Evolutionary conservation across 768 basidiomycete genomes (phyloP), one percentile per base, ranked within the genome.

Genomic region (Infundibulicybe gibba): DNA sequence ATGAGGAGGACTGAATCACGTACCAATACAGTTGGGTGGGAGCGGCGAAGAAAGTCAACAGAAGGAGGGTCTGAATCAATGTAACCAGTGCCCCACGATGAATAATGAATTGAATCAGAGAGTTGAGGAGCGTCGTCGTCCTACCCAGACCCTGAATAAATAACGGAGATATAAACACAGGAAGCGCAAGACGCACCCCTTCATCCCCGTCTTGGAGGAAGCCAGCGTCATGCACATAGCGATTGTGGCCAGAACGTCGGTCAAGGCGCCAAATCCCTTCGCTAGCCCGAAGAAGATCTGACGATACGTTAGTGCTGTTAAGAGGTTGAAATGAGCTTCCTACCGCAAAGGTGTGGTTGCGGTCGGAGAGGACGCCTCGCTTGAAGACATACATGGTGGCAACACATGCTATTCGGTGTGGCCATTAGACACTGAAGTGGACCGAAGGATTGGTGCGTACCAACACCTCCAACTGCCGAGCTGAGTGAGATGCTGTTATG

Each of bases 81-180:
- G 74, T 74, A 3, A 76, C 73, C 20, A 75, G 64, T 10, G 63
- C 60, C 12, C 74, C 74, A 25, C 75, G 69, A 30, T 74, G 64
- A 16, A 76, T 60, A 38, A 72, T 58, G 40, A 67, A 71, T 49
- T 63, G 57, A 32, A 73, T 68, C 15, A 76, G 59, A 3, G 59
- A 58, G n/a, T 61, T 64, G 41, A 76, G 59, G n/a, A 74, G 46
- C 3, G 58, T 58, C 40, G 69, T 67, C 2, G 73, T 75, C 32
- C 75, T 75, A 49, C 30, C 17, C 19, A 30, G 12, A 40, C 21
- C 8, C 25, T 42, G 21, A 53, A 32, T 42, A 16, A 17, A 21
- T 25, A 49, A 13, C 6, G 9, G 40, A 30, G 14, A 32, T 37
- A 30, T 30, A 12, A 12, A 9, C 38, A n/a, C 40, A 12, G 14